phyloP scores from a whole-genome alignment of 805 yeast genomes.

The Blastobotrys robertii region DNA sequence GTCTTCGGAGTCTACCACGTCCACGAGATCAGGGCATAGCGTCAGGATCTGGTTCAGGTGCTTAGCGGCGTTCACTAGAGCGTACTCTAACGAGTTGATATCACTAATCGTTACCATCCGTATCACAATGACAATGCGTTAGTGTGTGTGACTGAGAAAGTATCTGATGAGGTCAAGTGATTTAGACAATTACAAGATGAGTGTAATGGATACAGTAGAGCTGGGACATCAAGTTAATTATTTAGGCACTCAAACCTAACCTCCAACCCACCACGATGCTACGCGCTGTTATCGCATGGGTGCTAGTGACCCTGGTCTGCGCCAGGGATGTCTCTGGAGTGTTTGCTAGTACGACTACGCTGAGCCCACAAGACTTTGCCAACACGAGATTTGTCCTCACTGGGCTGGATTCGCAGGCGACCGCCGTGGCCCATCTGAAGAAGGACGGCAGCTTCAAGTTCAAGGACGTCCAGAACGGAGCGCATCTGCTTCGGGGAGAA shows the following conservation, averaged over 20 bases:
- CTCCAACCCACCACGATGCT: too few species aligned
- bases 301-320: too few species aligned
- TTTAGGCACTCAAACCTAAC: too few species aligned
- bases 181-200: not conserved
- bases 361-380: not conserved
- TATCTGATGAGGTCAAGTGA: too few species aligned
- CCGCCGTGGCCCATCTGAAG: conserved; percentile 2
- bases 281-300: too few species aligned
- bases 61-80: conserved; percentile 43
- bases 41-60: conserved; percentile 41
- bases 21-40: conserved; percentile 44
- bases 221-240: not conserved
- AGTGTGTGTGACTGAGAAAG: not conserved
- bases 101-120: conserved; percentile 10
- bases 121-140: not conserved
- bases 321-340: too few species aligned
- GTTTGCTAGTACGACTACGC: not conserved
- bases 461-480: conserved; percentile 19
- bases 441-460: conserved; percentile 18
- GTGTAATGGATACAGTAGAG: not conserved
- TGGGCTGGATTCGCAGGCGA: not conserved
- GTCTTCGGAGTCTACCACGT: conserved; percentile 30
- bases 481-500: conserved; percentile 16
- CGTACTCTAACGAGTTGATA: conserved; percentile 36
- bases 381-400: not conserved